A percentile compares a stretch with the other conserved stretches of the same genome.
These are phyloP conservation scores for Terfezia claveryi DNA, from an alignment of 495 filamentous ascomycete species.

Conservation along the genomic window DNA sequence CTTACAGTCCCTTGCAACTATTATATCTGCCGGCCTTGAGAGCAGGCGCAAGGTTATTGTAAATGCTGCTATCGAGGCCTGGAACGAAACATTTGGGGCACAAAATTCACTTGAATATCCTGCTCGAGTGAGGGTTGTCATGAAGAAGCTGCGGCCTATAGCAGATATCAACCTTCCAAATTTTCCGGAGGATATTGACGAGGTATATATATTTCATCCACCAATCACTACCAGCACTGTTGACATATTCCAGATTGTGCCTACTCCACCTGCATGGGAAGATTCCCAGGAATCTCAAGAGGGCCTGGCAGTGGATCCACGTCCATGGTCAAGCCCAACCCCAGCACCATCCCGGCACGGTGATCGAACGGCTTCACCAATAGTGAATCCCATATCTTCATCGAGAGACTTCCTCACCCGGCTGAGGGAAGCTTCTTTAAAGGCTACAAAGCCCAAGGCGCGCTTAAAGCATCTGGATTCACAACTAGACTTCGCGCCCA, in stretches of 20 bases:
- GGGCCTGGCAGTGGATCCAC: background rate
- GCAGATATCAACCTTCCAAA: conserved; percentile 28
- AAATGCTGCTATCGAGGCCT: conserved; percentile 33
- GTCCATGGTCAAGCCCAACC: conserved; percentile 9
- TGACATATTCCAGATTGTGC: conserved; percentile 4
- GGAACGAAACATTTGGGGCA: conserved; percentile 35
- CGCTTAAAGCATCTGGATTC: conserved; percentile 51
- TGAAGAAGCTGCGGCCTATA: conserved; percentile 26
- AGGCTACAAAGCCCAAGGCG: conserved; percentile 14
- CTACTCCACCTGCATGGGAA: conserved; percentile 24
- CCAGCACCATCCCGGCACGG: conserved; percentile 2
- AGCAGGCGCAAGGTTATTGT: conserved; percentile 31
- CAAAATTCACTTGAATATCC: conserved; percentile 28
- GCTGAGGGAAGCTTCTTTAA: background rate
- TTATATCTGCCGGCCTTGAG: conserved; percentile 35
- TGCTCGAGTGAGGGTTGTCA: conserved; percentile 23
- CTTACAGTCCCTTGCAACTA: conserved; percentile 27
- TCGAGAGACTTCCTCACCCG: background rate
- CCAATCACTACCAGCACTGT: background rate
- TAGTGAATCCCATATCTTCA: background rate
- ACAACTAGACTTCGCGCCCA: conserved; percentile 49
- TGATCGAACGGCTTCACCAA: conserved; percentile 4
- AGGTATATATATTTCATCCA: background rate
- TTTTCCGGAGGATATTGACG: conserved; percentile 23
- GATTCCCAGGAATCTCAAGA: conserved; percentile 31